Conservation (phyloP, 2,329 filamentous ascomycete genomes). For the Xylaria sp. region DNA sequence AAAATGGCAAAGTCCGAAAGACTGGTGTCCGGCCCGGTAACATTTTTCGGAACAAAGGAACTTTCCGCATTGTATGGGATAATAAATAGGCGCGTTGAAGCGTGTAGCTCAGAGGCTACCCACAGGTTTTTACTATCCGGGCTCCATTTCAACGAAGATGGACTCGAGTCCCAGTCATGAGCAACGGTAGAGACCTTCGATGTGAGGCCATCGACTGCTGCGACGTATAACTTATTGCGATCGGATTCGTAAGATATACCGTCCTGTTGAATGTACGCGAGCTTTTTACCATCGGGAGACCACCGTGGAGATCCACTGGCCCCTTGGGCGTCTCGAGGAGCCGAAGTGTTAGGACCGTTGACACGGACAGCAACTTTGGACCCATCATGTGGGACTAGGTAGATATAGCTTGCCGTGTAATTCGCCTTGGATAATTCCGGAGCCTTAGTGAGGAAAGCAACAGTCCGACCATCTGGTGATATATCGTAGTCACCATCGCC, state of each 20-base stretch:
- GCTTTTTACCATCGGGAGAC: slow-evolving; percentile 35
- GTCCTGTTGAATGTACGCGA: slow-evolving; percentile 34
- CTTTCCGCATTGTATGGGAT: slow-evolving; percentile 27
- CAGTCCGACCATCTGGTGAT: slow-evolving; percentile 31
- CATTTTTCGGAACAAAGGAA: slow-evolving; percentile 33
- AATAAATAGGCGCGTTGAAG: slow-evolving; percentile 28
- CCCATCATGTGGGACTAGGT: slow-evolving; percentile 32
- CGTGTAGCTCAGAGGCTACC: slow-evolving; percentile 33
- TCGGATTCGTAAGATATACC: slow-evolving; percentile 33
- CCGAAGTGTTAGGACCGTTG: slow-evolving; percentile 30
- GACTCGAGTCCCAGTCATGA: slow-evolving; percentile 33
- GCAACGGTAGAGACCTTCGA: slow-evolving; percentile 27
- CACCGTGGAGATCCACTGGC: slow-evolving; percentile 33
- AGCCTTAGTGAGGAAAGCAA: slow-evolving; percentile 36
- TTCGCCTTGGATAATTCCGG: slow-evolving; percentile 36
- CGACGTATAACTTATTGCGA: slow-evolving; percentile 32
- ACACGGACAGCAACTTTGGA: slow-evolving; percentile 29
- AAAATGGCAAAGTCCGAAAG: slow-evolving; percentile 31
- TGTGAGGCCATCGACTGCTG: slow-evolving; percentile 21
- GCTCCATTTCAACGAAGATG: slow-evolving; percentile 29
- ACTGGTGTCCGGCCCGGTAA: slow-evolving; percentile 35
- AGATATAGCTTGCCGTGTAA: slow-evolving; percentile 36
- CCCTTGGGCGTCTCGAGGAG: slow-evolving; percentile 27
- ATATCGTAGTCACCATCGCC: slow-evolving; percentile 33
- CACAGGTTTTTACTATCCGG: slow-evolving; percentile 25